phyloP scores from a whole-genome alignment of 2,329 filamentous ascomycete species.

The Neopestalotiopsis clavispora region DNA sequence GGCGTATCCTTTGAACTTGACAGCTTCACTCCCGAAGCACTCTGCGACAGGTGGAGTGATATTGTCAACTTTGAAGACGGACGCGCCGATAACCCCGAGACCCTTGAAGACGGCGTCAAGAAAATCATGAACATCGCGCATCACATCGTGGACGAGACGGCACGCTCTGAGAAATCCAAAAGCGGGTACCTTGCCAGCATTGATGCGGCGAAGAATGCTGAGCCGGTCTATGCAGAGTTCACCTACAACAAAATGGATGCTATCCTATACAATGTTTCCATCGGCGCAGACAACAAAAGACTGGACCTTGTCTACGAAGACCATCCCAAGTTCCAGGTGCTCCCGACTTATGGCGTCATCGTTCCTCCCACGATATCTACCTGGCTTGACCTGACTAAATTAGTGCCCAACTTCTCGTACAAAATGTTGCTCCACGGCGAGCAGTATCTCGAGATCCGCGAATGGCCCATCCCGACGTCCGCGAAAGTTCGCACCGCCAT shows the following conservation, averaged over 20 bases:
- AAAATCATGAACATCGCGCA: conserved; percentile 74
- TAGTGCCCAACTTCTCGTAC: conserved; percentile 94
- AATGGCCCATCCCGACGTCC: conserved; percentile 88
- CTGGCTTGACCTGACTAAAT: too few relatives aligned
- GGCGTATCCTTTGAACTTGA: conserved; percentile 92
- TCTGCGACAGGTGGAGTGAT: conserved; percentile 70
- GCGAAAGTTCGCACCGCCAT: conserved; percentile 77
- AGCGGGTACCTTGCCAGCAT: too few relatives aligned
- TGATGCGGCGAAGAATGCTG: too few relatives aligned
- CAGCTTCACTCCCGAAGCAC: conserved; percentile 88
- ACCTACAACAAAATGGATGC: too few relatives aligned
- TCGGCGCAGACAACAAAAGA: too few relatives aligned
- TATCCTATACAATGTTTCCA: too few relatives aligned
- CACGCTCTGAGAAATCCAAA: too few relatives aligned
- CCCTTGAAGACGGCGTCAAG: conserved; percentile 91
- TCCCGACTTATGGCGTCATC: too few relatives aligned
- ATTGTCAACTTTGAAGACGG: conserved; percentile 89
- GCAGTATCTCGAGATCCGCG: conserved; percentile 94
- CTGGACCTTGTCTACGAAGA: too few relatives aligned
- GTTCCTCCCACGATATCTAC: too few relatives aligned
- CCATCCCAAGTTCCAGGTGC: too few relatives aligned
- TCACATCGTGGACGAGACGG: conserved; percentile 73
- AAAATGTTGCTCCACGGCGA: conserved; percentile 99
- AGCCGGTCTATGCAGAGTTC: too few relatives aligned
- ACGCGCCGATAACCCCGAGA: conserved; percentile 84